Conservation (phyloP, 2,329 filamentous ascomycete genomes). For the Ascochyta fabae region DNA sequence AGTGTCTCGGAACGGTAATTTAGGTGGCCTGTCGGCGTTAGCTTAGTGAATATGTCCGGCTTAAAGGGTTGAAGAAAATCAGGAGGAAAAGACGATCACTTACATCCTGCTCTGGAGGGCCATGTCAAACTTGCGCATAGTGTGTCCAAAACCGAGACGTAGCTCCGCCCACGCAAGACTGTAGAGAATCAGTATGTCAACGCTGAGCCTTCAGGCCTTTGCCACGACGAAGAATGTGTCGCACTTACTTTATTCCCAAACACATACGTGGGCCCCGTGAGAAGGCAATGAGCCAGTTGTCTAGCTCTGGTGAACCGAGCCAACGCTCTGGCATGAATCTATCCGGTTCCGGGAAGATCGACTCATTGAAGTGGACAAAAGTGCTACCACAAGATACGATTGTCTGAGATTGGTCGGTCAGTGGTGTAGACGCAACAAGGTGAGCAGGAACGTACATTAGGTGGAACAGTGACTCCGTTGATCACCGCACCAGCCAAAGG, state of each 20-base stretch:
- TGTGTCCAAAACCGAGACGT: conserved; percentile 38
- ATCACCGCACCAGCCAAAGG: conserved; percentile 32
- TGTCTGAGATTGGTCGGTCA: conserved; percentile 19
- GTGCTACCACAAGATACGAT: conserved; percentile 41
- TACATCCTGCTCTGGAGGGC: conserved; percentile 29
- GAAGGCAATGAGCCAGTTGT: conserved; percentile 44
- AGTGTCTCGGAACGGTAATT: conserved; percentile 28
- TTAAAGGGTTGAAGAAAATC: background rate
- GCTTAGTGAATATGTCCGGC: background rate
- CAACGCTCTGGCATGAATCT: conserved; percentile 43
- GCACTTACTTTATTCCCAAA: conserved; percentile 38
- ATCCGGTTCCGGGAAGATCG: conserved; percentile 39
- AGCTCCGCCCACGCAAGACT: conserved; percentile 47
- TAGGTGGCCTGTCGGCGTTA: conserved; percentile 21
- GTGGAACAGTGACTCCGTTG: conserved; percentile 25
- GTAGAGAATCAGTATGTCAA: background rate
- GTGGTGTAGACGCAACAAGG: background rate
- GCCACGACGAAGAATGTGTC: background rate
- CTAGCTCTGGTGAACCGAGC: conserved; percentile 34
- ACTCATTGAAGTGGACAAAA: conserved; percentile 43
- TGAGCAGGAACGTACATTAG: conserved; percentile 23
- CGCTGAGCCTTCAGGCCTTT: background rate
- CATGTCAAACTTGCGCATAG: conserved; percentile 42
- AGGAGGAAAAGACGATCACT: background rate
- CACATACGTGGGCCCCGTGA: conserved; percentile 46